Conservation (phyloP, 306 rosid genomes). For the Oxytropis ochrocephala region DNA sequence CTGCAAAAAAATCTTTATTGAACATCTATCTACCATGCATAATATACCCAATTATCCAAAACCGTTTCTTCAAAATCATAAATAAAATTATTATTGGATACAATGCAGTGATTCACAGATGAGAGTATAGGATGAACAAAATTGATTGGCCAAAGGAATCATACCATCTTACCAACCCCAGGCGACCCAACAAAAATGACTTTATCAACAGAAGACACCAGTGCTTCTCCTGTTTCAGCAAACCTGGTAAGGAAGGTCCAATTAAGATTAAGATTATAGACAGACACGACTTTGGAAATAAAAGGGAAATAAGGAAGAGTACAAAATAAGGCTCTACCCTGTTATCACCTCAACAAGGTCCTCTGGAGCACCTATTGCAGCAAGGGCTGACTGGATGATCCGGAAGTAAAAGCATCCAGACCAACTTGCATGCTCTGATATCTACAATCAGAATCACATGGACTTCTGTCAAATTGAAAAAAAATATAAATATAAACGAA, state of each 20-base stretch:
- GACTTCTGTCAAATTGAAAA: conserved; percentile 19
- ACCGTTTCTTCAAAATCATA: background rate
- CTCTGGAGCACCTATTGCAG: conserved; percentile 98
- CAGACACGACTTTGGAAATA: conserved; percentile 7
- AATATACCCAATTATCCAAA: conserved; percentile 5
- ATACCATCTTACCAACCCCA: conserved; percentile 95
- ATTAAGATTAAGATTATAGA: conserved; percentile 9
- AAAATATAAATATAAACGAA: conserved; percentile 15
- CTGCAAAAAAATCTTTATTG: background rate
- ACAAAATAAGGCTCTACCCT: conserved; percentile 50
- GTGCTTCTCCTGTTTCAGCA: conserved; percentile 94
- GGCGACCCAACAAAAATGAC: conserved; percentile 95
- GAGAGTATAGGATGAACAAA: background rate
- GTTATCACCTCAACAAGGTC: conserved; percentile 90
- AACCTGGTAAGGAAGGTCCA: conserved; percentile 50
- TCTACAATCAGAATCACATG: conserved; percentile 44
- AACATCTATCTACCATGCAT: conserved; percentile 6
- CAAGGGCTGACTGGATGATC: conserved; percentile 96
- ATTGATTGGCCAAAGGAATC: conserved; percentile 31
- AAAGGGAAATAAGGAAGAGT: conserved; percentile 5
- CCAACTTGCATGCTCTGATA: conserved; percentile 98
- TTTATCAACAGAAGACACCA: conserved; percentile 90
- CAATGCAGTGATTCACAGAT: background rate
- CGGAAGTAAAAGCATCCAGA: conserved; percentile 93
- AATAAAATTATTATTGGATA: background rate